phyloP scores from a whole-genome alignment of 1,284 basidiomycete species.

The Leccinum pachyderme region DNA sequence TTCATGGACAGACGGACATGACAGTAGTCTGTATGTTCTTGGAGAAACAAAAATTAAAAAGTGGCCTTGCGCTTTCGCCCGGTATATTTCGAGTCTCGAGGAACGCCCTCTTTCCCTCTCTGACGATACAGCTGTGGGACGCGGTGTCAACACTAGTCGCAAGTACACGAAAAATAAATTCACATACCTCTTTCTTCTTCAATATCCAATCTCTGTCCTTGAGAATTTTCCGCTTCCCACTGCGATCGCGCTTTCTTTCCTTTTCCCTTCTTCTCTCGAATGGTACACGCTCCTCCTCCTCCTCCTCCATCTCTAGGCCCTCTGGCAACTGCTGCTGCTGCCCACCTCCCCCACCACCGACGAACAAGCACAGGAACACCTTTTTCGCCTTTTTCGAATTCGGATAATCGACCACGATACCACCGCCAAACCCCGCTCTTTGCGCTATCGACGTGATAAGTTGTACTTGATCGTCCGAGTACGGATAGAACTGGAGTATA shows the following conservation, averaged over 20 bases:
- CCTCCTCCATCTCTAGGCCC: constrained; percentile 69
- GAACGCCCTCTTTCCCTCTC: constrained; percentile 78
- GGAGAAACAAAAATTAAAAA: constrained; percentile 46
- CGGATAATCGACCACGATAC: constrained; percentile 95
- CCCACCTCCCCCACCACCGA: constrained; percentile 64
- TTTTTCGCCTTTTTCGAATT: constrained; percentile 94
- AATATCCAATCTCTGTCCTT: constrained; percentile 81
- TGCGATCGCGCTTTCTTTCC: constrained; percentile 51
- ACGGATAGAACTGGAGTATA: constrained; percentile 95
- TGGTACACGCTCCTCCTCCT: constrained; percentile 39
- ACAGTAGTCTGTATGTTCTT: constrained; percentile 13
- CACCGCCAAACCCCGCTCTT: constrained; percentile 95
- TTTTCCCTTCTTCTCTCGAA: constrained; percentile 73
- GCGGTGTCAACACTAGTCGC: background rate
- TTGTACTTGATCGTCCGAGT: constrained; percentile 92
- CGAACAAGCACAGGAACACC: constrained; percentile 87
- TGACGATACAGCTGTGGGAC: constrained; percentile 67
- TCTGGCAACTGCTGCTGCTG: constrained; percentile 60
- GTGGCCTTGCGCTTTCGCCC: constrained; percentile 68
- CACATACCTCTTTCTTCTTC: constrained; percentile 74
- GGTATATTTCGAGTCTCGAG: constrained; percentile 79
- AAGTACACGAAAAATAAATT: constrained; percentile 12
- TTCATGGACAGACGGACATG: constrained; percentile 41
- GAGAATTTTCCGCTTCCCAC: constrained; percentile 60
- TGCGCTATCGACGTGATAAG: constrained; percentile 94